Conservation (phyloP, 768 basidiomycete species). For the Strobilomyces confusus region DNA sequence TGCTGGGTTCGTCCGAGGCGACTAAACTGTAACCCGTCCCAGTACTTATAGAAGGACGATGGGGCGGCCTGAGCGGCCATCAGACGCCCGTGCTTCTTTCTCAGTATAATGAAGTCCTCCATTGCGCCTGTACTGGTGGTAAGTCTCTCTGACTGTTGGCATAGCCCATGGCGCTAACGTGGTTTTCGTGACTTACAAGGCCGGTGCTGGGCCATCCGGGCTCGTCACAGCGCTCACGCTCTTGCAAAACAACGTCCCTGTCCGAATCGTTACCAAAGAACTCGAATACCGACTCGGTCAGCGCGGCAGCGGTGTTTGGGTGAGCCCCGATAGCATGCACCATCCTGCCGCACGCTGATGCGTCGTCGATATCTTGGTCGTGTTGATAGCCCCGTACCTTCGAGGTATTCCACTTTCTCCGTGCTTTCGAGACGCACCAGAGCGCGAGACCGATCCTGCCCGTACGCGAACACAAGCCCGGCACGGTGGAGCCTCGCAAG, state of each 20-base stretch:
- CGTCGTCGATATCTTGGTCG: too few species aligned
- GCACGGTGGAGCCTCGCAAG: conserved; percentile 15
- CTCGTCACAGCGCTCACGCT: conserved; percentile 31
- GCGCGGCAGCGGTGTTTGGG: conserved; percentile 39
- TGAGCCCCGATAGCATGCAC: conserved; percentile 7
- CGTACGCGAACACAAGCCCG: conserved; percentile 34
- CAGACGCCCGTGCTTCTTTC: neutral
- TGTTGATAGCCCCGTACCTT: conserved; percentile 32
- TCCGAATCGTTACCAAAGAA: conserved; percentile 51
- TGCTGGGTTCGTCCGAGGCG: neutral
- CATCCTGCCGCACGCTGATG: neutral
- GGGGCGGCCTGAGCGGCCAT: neutral
- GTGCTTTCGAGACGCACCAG: conserved; percentile 38
- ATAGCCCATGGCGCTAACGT: neutral
- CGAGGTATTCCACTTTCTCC: too few species aligned
- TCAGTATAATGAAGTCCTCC: conserved; percentile 9
- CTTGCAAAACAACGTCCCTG: conserved; percentile 41
- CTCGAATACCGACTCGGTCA: conserved; percentile 33
- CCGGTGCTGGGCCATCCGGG: conserved; percentile 30
- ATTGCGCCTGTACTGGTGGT: conserved; percentile 20
- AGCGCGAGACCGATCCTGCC: conserved; percentile 25
- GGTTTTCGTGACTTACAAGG: conserved; percentile 5
- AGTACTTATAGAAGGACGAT: neutral
- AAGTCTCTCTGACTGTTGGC: neutral
- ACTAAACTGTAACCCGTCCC: neutral